Evolutionary conservation across 225 moss, liverwort and hornwort species (phyloP).

Genomic region (Straminergon stramineum): DNA sequence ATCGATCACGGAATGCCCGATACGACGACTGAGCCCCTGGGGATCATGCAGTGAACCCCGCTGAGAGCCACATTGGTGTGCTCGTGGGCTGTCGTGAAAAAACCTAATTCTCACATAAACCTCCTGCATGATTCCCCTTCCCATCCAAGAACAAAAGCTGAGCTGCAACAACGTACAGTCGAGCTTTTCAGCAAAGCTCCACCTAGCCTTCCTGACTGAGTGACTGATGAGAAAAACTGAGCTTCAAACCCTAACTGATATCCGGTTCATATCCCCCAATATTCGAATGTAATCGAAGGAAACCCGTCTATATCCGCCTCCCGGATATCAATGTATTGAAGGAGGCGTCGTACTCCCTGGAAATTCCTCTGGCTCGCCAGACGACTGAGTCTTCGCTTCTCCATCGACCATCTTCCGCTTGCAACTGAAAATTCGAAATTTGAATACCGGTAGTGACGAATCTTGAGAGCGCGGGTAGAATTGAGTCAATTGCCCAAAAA

Average conservation of each 20-base stretch:
- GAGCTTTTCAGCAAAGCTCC: background rate
- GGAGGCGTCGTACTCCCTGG: background rate
- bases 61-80: background rate
- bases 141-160: background rate
- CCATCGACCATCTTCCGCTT: background rate
- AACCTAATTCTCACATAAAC: background rate
- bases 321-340: background rate
- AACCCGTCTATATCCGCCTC: background rate
- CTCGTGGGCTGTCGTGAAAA: background rate
- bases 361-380: background rate
- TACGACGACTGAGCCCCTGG: background rate
- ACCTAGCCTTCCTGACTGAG: background rate
- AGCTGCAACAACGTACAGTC: conserved; percentile 5
- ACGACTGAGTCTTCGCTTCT: background rate
- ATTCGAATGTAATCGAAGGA: background rate
- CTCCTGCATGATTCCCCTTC: background rate
- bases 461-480: background rate
- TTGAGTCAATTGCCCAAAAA: background rate
- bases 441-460: background rate
- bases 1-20: background rate
- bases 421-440: background rate
- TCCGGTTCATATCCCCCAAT: background rate
- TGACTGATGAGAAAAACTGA: background rate
- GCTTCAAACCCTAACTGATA: background rate
- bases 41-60: background rate